Base-by-base conservation (phyloP, 2,329 filamentous ascomycete genomes). In the Scopulariopsis brevicaulis region DNA sequence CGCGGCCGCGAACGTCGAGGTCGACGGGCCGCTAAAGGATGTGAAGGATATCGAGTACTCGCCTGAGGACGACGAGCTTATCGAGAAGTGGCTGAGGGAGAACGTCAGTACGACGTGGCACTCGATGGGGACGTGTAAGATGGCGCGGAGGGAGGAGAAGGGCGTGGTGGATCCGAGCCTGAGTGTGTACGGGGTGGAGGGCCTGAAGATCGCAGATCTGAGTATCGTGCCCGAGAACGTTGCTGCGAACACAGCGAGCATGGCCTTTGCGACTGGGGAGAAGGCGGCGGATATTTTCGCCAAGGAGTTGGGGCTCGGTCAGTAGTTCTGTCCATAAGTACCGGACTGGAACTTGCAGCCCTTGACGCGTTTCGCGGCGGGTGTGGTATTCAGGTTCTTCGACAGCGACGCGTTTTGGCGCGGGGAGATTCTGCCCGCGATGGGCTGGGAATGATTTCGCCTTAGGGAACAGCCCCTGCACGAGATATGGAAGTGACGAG, bases 11-110 rank as follows among this genome's bases (percentile, higher is more conserved):
- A 60, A 66, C 58, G 66, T 59, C 64, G 63, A 66, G 32, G 59
- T 62, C 3, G 63, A 67, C 14, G 59, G 48, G n/a, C 60, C 62
- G n/a, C 50, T 62, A 56, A 61, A 56, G 11, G 64, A 69, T 20
- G 59, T 69, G 1, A 59, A 62, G 35, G 70, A 78, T 58, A 72
- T 83, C 50, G 66, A 71, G 59, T 82, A 82, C 61, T 70, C 71
- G 6, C 63, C 68, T 2, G 76, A 78, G 20, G 79, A 80, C 50
- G 73, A 80, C 58, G 68, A 70, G 25, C 71, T 72, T 0, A 74
- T 83, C 40, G 73, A 77, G 62, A 63, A 75, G 12, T 74, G 64
- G 61, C 43, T 77, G 20, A 68, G 75, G 0, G 62, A 68, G 35
- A 70, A 70, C 8, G 61, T 75, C 3, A 64, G 60, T 1, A 75